Evolutionary conservation across 2,329 filamentous ascomycete species (phyloP), one percentile per base, ranked within the genome.

Genomic region (Colletotrichum lentis): DNA sequence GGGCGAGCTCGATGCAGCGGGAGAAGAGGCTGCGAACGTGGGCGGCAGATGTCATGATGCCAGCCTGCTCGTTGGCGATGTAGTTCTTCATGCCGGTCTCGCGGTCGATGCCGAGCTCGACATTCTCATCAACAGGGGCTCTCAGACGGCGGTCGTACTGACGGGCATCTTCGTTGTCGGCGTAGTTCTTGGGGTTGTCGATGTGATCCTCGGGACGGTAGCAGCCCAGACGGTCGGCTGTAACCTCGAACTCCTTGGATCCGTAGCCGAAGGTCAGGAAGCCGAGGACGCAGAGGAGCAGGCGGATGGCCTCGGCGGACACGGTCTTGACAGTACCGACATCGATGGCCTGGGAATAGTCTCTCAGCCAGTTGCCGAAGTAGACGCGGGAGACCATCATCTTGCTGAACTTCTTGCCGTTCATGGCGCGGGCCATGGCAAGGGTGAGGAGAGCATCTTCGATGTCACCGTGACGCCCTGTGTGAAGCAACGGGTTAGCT

Each of bases 331-430:
- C 88, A 4, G 93, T 96, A 70, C 93, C 94, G 57, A 97, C 92
- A 78, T 97, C 94, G 74, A 97, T 92, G 69, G 94, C 94, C 80
- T 97, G 94, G 61, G 92, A 96, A 80, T 97, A 97, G 80, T 97
- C 94, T 68, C 86, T 88, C 41, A 97, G 87, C 94, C 94, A 97
- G 83, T 97, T 97, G 71, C 94, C 94, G 82, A 97, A 97, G 83
- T 97, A 97, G 71, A 96, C 92, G 69, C 94, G 88, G 71, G 94
- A 92, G 70, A 97, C 91, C 76, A 90, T 91, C 75, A 97, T 87
- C 82, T 96, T 96, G 83, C 87, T 88, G 80, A 97, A 97, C 76
- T 94, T 96, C 83, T 94, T 94, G 73, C 83, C 82, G 72, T 82
- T 82, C 69, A 84, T 78, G 73, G 81, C 82, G 54, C 78, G 80